phyloP scores from a whole-genome alignment of 768 basidiomycete genomes.

The Amanita jacksonii region DNA sequence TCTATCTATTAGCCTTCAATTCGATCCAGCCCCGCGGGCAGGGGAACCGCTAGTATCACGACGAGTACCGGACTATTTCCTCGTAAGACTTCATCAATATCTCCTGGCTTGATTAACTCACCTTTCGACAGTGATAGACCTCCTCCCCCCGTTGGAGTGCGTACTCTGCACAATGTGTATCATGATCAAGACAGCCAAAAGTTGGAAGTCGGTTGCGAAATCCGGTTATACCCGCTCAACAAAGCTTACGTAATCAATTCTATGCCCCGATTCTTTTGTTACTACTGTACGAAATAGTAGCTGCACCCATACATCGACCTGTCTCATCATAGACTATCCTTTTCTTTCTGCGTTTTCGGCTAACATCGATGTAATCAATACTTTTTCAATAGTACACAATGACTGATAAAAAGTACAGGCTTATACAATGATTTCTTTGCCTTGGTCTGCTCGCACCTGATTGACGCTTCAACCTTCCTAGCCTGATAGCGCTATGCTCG shows the following conservation, averaged over 20 bases:
- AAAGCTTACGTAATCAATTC: too few relatives aligned
- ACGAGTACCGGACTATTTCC: slow-evolving; percentile 91
- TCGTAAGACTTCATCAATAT: slow-evolving; percentile 53
- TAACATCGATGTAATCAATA: too few relatives aligned
- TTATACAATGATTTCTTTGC: slow-evolving; percentile 3
- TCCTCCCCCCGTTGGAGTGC: slow-evolving; percentile 17
- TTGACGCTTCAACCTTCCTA: background rate
- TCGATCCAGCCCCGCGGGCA: slow-evolving; percentile 97
- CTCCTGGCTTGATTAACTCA: too few relatives aligned
- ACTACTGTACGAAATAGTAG: too few relatives aligned
- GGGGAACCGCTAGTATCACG: slow-evolving; percentile 97
- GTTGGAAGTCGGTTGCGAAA: background rate
- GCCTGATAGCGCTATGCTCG: background rate
- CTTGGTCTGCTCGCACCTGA: slow-evolving; percentile 7
- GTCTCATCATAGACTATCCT: background rate
- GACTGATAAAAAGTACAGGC: background rate
- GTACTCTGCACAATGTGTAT: slow-evolving; percentile 16
- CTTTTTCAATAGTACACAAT: slow-evolving; percentile 4
- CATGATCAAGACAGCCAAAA: slow-evolving; percentile 13
- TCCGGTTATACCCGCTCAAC: too few relatives aligned
- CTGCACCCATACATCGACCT: too few relatives aligned
- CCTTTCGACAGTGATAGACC: slow-evolving; percentile 14
- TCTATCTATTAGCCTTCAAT: slow-evolving; percentile 81
- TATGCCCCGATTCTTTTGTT: too few relatives aligned
- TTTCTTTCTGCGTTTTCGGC: background rate